A percentile compares a stretch with the other conserved stretches of the same genome.
These are phyloP conservation scores for Dillenia suffruticosa DNA, from an alignment of 164 flowering plant species.

Conservation along the genomic window DNA sequence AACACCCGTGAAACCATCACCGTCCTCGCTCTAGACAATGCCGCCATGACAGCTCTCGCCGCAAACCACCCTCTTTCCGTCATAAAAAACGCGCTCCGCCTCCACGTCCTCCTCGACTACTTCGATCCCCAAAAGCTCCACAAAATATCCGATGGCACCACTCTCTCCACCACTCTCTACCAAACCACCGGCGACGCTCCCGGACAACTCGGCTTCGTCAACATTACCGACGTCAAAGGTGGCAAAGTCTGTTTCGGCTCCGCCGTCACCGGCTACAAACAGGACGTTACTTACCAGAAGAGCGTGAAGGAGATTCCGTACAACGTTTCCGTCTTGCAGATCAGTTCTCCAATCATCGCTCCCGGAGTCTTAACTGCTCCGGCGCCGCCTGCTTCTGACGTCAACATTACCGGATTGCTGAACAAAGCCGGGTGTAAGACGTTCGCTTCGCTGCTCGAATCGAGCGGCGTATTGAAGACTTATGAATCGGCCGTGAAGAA, in stretches of 20 bases:
- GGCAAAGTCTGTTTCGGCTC: slow-evolving; percentile 91
- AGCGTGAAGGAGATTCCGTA: slow-evolving; percentile 64
- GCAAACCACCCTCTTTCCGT: slow-evolving; percentile 60
- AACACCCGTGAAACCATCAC: slow-evolving; percentile 79
- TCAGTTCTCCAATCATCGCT: slow-evolving; percentile 61
- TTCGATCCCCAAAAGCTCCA: slow-evolving; percentile 75
- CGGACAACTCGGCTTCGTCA: slow-evolving; percentile 73
- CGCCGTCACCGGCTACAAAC: slow-evolving; percentile 67
- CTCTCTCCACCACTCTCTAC: slow-evolving; percentile 78
- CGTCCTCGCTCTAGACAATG: slow-evolving; percentile 59
- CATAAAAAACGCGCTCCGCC: slow-evolving; percentile 54
- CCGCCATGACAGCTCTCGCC: slow-evolving; percentile 55
- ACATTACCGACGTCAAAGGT: slow-evolving; percentile 82
- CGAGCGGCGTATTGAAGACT: slow-evolving; percentile 62
- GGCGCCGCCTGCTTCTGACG: slow-evolving; percentile 44
- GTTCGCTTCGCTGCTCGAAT: slow-evolving; percentile 45
- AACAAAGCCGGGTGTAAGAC: slow-evolving; percentile 88
- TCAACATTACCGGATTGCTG: slow-evolving; percentile 60
- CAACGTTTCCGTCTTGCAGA: slow-evolving; percentile 68
- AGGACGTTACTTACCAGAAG: slow-evolving; percentile 60
- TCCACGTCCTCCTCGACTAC: slow-evolving; percentile 74
- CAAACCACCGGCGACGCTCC: slow-evolving; percentile 84
- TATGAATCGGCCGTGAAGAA: slow-evolving; percentile 47
- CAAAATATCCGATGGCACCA: slow-evolving; percentile 69
- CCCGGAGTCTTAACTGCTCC: slow-evolving; percentile 66